Conservation (phyloP, 2,329 filamentous ascomycete genomes). For the Teratosphaeria pseudoeucalypti region DNA sequence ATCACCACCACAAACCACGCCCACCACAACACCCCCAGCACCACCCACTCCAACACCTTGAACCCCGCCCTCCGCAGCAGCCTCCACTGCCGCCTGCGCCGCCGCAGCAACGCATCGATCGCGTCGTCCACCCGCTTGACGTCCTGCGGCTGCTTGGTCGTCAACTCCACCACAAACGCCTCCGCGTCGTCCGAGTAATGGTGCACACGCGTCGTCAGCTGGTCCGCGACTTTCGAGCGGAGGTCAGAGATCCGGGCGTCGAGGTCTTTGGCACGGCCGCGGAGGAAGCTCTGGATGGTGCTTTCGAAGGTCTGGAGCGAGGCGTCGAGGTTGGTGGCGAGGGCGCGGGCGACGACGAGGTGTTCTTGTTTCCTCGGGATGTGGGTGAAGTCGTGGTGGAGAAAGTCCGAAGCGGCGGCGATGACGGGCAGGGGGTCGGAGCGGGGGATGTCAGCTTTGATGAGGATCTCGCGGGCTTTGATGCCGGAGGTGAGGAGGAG, state of each 20-base stretch:
- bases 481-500: slow-evolving; percentile 77
- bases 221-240: slow-evolving; percentile 37
- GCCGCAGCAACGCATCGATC: slow-evolving; percentile 58
- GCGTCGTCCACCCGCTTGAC: slow-evolving; percentile 72
- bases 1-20: slow-evolving; percentile 84
- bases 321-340: slow-evolving; percentile 39
- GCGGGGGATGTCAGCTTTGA: slow-evolving; percentile 46
- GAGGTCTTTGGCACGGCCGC: slow-evolving; percentile 35
- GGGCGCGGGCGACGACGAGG: slow-evolving; percentile 42
- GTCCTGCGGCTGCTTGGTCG: slow-evolving; percentile 64
- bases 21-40: slow-evolving; percentile 88
- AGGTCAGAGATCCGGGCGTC: slow-evolving; percentile 33
- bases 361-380: slow-evolving; percentile 42
- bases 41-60: slow-evolving; percentile 73
- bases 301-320: slow-evolving; percentile 32
- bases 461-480: slow-evolving; percentile 71
- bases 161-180: slow-evolving; percentile 63
- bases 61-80: slow-evolving; percentile 70
- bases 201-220: slow-evolving; percentile 51
- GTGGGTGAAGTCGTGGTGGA: slow-evolving; percentile 36
- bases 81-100: slow-evolving; percentile 61
- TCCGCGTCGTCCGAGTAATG: slow-evolving; percentile 69
- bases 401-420: slow-evolving; percentile 22
- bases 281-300: slow-evolving; percentile 42
- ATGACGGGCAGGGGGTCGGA: slow-evolving; percentile 26